phyloP scores from a whole-genome alignment of 2,329 filamentous ascomycete genomes.

The Cladosporium austrohemisphaericum region DNA sequence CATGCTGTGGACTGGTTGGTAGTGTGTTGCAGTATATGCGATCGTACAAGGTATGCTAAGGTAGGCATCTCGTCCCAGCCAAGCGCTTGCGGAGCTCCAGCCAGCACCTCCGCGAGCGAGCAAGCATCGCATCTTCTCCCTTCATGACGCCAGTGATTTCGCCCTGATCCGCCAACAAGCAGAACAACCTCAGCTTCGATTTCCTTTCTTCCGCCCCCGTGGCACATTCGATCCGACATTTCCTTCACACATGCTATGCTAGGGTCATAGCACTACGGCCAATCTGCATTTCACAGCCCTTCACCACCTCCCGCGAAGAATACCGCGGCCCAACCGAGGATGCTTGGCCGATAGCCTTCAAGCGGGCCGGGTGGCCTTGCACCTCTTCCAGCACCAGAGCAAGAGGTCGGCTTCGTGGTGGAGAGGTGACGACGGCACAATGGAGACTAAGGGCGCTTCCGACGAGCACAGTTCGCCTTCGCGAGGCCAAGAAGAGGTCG shows the following conservation, averaged over 20 bases:
- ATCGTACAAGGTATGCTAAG: too few relatives aligned
- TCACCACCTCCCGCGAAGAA: constrained; percentile 46
- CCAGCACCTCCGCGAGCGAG: constrained; percentile 7
- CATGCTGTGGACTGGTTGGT: background rate
- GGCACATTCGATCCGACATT: background rate
- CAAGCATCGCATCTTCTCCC: background rate
- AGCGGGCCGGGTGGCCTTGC: constrained; percentile 42
- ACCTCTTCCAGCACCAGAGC: constrained; percentile 23
- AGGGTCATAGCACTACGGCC: constrained; percentile 26
- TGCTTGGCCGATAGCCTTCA: constrained; percentile 42
- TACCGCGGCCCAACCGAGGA: constrained; percentile 37
- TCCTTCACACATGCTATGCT: constrained; percentile 18
- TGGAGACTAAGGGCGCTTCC: constrained; percentile 18
- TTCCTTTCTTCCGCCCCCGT: background rate
- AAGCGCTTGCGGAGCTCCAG: constrained; percentile 5
- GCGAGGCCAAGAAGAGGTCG: constrained; percentile 13
- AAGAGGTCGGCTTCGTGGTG: constrained; percentile 22
- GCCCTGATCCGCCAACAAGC: background rate
- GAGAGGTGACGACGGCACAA: constrained; percentile 17
- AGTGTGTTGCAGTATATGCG: background rate
- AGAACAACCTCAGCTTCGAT: background rate
- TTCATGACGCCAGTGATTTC: constrained; percentile 15
- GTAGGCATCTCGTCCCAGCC: too few relatives aligned
- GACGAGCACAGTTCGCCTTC: background rate
- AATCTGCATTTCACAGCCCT: constrained; percentile 45